These are phyloP conservation scores for Apiospora aurea DNA, from an alignment of 2,329 filamentous ascomycete genomes.

Conservation along the genomic window DNA sequence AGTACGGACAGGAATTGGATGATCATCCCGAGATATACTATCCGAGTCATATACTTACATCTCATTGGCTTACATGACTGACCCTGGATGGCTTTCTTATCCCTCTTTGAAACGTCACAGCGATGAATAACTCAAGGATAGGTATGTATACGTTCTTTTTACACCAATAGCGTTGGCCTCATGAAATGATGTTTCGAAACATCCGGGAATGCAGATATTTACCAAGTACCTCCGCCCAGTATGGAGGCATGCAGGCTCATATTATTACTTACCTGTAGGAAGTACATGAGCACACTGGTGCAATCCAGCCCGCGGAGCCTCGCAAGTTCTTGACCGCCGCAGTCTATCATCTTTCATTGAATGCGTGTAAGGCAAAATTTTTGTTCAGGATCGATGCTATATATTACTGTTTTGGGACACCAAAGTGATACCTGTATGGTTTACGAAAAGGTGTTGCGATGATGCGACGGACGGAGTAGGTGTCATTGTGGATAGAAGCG, in stretches of 20 bases:
- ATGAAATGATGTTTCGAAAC: neutral
- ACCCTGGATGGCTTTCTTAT: neutral
- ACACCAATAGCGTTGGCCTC: neutral
- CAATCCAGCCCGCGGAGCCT: neutral
- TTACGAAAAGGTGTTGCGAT: constrained; percentile 5
- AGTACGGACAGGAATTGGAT: neutral
- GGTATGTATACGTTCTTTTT: neutral
- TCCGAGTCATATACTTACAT: neutral
- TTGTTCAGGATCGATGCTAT: neutral
- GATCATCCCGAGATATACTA: neutral
- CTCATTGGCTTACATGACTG: constrained; percentile 12
- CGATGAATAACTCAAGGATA: neutral
- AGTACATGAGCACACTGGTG: neutral
- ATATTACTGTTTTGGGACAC: neutral
- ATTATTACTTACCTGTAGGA: neutral
- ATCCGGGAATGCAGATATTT: neutral
- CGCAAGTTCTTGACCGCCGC: neutral
- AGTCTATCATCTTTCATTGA: neutral
- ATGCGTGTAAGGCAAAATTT: neutral
- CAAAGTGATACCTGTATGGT: neutral
- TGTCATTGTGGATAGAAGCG: constrained; percentile 17
- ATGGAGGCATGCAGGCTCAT: neutral
- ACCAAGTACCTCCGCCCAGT: neutral
- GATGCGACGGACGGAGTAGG: neutral
- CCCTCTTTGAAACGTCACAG: neutral